phyloP scores from a whole-genome alignment of 805 yeast genomes.

The Lipomyces spencermartinsiae region DNA sequence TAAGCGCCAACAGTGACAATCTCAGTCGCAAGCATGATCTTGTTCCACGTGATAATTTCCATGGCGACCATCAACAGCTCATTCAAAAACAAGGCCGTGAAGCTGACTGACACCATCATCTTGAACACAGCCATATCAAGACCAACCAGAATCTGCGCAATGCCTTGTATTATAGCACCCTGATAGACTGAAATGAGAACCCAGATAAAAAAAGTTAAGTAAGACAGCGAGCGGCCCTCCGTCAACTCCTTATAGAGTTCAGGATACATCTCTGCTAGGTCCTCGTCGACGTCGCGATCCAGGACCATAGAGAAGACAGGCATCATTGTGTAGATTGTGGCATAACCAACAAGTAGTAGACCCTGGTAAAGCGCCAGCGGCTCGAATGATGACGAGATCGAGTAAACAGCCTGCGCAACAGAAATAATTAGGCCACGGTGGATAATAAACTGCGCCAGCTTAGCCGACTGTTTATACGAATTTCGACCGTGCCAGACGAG shows the following conservation, averaged over 20 bases:
- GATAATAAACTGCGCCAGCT: slow-evolving; percentile 92
- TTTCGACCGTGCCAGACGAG: slow-evolving; percentile 98
- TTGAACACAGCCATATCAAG: slow-evolving; percentile 60
- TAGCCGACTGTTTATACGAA: slow-evolving; percentile 94
- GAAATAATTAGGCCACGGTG: slow-evolving; percentile 95
- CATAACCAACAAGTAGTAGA: slow-evolving; percentile 97
- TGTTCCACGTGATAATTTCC: slow-evolving; percentile 87
- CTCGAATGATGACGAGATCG: slow-evolving; percentile 84
- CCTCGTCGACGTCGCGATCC: slow-evolving; percentile 90
- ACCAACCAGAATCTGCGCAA: slow-evolving; percentile 79
- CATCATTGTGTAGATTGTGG: slow-evolving; percentile 96
- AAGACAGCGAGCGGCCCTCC: slow-evolving; percentile 83
- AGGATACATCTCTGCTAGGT: slow-evolving; percentile 87
- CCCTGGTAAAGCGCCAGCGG: slow-evolving; percentile 96
- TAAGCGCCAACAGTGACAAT: slow-evolving; percentile 70
- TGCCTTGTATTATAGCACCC: slow-evolving; percentile 78
- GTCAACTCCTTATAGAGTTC: slow-evolving; percentile 93
- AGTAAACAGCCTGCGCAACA: slow-evolving; percentile 92
- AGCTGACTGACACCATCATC: slow-evolving; percentile 84
- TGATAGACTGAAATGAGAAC: slow-evolving; percentile 87
- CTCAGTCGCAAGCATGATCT: slow-evolving; percentile 74
- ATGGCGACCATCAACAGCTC: slow-evolving; percentile 93
- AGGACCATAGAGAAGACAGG: slow-evolving; percentile 94
- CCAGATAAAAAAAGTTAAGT: slow-evolving; percentile 90
- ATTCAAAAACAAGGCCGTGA: slow-evolving; percentile 77